Base-by-base conservation (phyloP, 495 filamentous ascomycete genomes). In the Podospora bellae-mahoneyi region DNA sequence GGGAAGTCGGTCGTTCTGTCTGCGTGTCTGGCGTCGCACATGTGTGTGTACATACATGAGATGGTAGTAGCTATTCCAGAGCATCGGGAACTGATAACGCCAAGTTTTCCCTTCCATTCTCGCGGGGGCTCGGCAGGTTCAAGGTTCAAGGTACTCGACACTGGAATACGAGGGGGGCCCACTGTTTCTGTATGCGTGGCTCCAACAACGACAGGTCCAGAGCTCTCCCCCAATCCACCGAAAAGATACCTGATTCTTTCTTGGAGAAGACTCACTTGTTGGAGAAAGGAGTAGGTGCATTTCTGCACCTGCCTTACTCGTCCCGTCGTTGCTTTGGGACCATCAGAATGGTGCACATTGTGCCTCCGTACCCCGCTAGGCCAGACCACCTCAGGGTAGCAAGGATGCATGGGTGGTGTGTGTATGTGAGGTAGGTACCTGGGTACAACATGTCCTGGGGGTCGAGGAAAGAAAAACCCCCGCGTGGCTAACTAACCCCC, bases 161-260 rank as follows among this genome's bases (percentile, higher is more conserved):
- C 67, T 16, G 57, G 20, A 66, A 70, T 70, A 70, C 68, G 68
- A 70, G 64, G 68, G 26, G 30, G 4, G 13, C 39, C 68, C 68
- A 56, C 68, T 61, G 59, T 64, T 64, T 15, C 58, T 39, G 59
- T 66, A 28, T 70, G 64, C 64, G 68, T 70, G 68, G 68, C 68
- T 64, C 68, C 68, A 70, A 39, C 60, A 23, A 64, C 27, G 32
- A n/a, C 59, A 66, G 34, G 67, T 34, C 39, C 30, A 32, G 30
- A 32, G 30, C 3, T 5, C 3, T 48, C 10, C 15, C 39, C 39
- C 5, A 48, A 48, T 48, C 39, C 39, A 48, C 39, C 39, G 7
- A 10, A 13, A 48, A 16, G 39, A 48, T 48, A 7, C 23, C 34
- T 39, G 34, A 5, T 39, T 0, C 9, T 48, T 48, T 10, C 39